Conservation (phyloP, 768 basidiomycete genomes). For the Daedaleopsis nitida region DNA sequence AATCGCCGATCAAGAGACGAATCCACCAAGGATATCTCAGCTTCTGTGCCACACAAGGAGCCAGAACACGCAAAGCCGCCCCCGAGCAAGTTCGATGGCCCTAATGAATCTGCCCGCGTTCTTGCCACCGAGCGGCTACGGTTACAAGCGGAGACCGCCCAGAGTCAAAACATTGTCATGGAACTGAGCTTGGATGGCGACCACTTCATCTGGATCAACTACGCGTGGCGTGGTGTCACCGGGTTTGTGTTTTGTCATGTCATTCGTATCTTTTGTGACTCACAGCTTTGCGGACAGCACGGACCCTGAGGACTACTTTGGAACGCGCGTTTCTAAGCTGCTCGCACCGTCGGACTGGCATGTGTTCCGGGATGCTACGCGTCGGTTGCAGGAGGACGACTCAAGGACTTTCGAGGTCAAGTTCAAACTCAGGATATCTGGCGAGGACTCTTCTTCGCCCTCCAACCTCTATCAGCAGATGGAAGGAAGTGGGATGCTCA, state of each 20-base stretch:
- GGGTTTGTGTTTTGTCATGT: slow-evolving; percentile 55
- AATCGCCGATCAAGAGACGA: slow-evolving; percentile 62
- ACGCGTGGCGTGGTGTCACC: slow-evolving; percentile 91
- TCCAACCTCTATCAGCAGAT: slow-evolving; percentile 72
- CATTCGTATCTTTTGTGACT: neutral
- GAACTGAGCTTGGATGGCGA: slow-evolving; percentile 94
- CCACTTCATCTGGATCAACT: slow-evolving; percentile 94
- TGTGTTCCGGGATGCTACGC: slow-evolving; percentile 86
- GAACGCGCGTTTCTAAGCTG: slow-evolving; percentile 78
- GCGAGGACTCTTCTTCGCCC: slow-evolving; percentile 52
- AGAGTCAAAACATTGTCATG: slow-evolving; percentile 94
- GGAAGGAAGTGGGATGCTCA: slow-evolving; percentile 99
- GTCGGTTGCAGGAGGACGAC: slow-evolving; percentile 84
- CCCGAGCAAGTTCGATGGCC: slow-evolving; percentile 53
- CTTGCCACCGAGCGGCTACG: slow-evolving; percentile 86
- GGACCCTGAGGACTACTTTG: slow-evolving; percentile 77
- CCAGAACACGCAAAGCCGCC: slow-evolving; percentile 18
- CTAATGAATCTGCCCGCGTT: slow-evolving; percentile 77
- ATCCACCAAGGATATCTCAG: slow-evolving; percentile 48
- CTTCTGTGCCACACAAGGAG: slow-evolving; percentile 26
- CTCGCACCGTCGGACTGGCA: slow-evolving; percentile 78
- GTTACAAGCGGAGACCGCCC: slow-evolving; percentile 90
- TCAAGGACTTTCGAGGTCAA: slow-evolving; percentile 92
- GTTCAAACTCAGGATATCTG: slow-evolving; percentile 82
- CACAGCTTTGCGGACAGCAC: slow-evolving; percentile 49